Evolutionary conservation across 371 early-diverging fungal genomes (phyloP).

Genomic region (Apophysomyces ossiformis): DNA sequence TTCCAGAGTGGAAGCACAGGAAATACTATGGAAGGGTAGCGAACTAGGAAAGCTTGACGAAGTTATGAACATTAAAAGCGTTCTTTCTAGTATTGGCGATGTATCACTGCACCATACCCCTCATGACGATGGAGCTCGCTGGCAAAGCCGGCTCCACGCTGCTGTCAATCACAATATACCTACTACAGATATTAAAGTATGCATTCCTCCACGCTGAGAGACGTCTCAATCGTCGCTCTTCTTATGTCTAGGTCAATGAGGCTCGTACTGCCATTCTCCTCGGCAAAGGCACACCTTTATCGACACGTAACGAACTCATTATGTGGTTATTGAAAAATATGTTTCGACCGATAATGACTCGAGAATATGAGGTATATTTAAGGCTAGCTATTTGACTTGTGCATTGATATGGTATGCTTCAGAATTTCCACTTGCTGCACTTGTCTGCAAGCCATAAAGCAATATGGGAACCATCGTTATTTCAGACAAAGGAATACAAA

Average conservation of each 20-base stretch:
- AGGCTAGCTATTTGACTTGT: not conserved
- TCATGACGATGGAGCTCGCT: not conserved
- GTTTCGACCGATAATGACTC: conserved; percentile 15
- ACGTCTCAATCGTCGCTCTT: not conserved
- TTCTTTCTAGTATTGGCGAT: not conserved
- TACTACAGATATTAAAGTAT: not conserved
- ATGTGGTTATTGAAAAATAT: conserved; percentile 21
- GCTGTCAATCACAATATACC: not conserved
- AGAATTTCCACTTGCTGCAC: conserved; percentile 1
- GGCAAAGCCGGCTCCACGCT: not conserved
- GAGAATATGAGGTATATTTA: conserved; percentile 16
- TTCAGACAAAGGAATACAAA: not conserved
- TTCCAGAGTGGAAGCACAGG: not conserved
- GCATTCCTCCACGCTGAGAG: not conserved
- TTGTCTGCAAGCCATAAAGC: conserved; percentile 3
- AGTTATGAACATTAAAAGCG: not conserved
- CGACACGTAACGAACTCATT: conserved; percentile 13
- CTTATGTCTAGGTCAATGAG: conserved; percentile 3
- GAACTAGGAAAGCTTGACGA: not conserved
- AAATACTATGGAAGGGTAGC: not conserved
- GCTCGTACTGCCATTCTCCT: conserved; percentile 21
- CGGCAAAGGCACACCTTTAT: conserved; percentile 11
- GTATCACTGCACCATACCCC: conserved; percentile 3
- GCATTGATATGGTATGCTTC: not conserved
- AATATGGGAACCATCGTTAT: conserved; percentile 1